These are phyloP conservation scores for Gentiana straminea DNA, from an alignment of 257 asterid genomes.

Conservation along the genomic window DNA sequence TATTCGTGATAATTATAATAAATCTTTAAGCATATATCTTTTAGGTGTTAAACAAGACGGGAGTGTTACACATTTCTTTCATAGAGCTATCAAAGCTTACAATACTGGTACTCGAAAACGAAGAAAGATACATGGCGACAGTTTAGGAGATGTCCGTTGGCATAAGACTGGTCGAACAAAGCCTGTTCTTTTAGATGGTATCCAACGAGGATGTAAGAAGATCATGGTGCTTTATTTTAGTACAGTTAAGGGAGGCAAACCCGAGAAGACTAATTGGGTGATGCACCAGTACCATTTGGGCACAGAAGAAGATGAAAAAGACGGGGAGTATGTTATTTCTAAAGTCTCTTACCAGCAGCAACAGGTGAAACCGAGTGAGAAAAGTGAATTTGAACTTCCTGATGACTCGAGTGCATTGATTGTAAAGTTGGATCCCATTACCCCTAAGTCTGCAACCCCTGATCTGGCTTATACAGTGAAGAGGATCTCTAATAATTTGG, in stretches of 20 bases:
- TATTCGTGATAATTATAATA: background rate
- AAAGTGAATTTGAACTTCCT: slow-evolving; percentile 29
- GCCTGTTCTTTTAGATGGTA: slow-evolving; percentile 71
- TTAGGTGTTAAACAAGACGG: slow-evolving; percentile 95
- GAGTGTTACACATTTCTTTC: slow-evolving; percentile 81
- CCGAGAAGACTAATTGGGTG: slow-evolving; percentile 96
- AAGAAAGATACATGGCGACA: slow-evolving; percentile 67
- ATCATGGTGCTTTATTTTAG: slow-evolving; percentile 84
- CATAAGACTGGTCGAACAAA: slow-evolving; percentile 95
- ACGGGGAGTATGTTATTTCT: slow-evolving; percentile 76
- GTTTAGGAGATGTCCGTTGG: slow-evolving; percentile 86
- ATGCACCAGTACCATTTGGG: slow-evolving; percentile 99
- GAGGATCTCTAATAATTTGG: slow-evolving; percentile 11
- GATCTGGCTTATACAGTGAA: slow-evolving; percentile 56
- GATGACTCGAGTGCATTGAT: slow-evolving; percentile 21
- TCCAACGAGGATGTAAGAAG: slow-evolving; percentile 87
- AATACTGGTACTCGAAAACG: slow-evolving; percentile 90
- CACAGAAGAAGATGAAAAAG: slow-evolving; percentile 75
- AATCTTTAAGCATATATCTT: slow-evolving; percentile 2
- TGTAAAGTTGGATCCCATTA: slow-evolving; percentile 60
- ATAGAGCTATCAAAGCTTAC: slow-evolving; percentile 88
- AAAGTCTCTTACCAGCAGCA: slow-evolving; percentile 91
- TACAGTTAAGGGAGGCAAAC: slow-evolving; percentile 63
- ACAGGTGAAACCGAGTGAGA: slow-evolving; percentile 46
- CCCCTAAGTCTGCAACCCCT: slow-evolving; percentile 70